Evolutionary conservation across 2,329 filamentous ascomycete species (phyloP).

Genomic region (Neonectria neomacrospora): DNA sequence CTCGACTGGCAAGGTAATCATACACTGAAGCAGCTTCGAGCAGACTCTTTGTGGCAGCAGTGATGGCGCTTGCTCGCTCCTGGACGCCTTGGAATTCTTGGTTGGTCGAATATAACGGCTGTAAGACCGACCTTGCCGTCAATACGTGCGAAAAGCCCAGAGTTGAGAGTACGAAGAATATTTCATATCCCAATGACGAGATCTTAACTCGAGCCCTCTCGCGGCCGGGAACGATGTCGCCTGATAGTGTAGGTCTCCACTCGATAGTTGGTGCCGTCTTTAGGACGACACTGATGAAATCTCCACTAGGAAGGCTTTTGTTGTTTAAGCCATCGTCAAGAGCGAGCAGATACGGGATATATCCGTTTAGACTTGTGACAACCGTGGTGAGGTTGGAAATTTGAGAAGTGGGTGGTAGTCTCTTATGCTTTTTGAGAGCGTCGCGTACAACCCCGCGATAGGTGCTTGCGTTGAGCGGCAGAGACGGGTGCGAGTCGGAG

Average conservation of each 20-base stretch:
- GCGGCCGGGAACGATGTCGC: conserved; percentile 70
- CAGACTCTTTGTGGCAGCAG: conserved; percentile 79
- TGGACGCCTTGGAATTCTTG: conserved; percentile 70
- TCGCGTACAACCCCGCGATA: conserved; percentile 85
- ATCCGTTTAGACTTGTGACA: conserved; percentile 75
- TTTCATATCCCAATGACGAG: conserved; percentile 81
- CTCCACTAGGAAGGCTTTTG: conserved; percentile 55
- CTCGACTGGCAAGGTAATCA: conserved; percentile 72
- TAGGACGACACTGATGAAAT: conserved; percentile 75
- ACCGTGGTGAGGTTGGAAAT: conserved; percentile 76
- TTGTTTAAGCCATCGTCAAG: conserved; percentile 77
- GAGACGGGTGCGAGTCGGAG: conserved; percentile 87
- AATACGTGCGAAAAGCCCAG: conserved; percentile 80
- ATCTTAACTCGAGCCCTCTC: conserved; percentile 76
- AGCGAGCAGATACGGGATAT: conserved; percentile 85
- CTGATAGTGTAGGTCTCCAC: conserved; percentile 86
- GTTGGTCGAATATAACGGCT: conserved; percentile 76
- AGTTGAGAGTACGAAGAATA: conserved; percentile 81
- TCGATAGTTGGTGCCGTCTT: conserved; percentile 71
- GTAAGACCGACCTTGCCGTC: conserved; percentile 76
- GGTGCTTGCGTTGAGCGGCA: conserved; percentile 84
- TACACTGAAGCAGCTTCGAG: conserved; percentile 84
- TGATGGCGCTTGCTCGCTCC: conserved; percentile 75
- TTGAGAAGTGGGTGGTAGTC: conserved; percentile 78
- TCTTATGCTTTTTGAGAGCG: conserved; percentile 88